phyloP scores from a whole-genome alignment of 192 early-diverging fungal genomes.

The Linnemannia exigua region DNA sequence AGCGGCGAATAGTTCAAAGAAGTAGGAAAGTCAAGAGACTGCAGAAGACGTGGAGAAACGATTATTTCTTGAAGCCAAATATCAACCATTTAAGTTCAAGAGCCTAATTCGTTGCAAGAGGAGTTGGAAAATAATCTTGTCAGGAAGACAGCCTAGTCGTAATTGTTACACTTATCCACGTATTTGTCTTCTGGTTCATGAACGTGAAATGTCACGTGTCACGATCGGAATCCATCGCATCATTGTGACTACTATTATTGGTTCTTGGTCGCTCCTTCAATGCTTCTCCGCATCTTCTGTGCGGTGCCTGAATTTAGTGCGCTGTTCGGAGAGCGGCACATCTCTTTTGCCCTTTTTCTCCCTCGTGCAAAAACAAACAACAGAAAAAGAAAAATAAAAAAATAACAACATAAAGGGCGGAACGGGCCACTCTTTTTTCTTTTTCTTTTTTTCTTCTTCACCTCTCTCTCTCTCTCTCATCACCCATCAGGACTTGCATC shows the following conservation, averaged over 20 bases:
- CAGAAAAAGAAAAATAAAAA: not conserved
- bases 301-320: not conserved
- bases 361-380: slow-evolving; percentile 3
- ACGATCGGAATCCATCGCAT: not conserved
- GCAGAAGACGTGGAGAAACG: too few relatives aligned
- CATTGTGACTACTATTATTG: not conserved
- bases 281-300: not conserved
- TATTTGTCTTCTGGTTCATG: not conserved
- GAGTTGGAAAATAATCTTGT: too few relatives aligned
- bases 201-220: not conserved
- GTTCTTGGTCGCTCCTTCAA: not conserved
- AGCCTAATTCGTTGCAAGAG: too few relatives aligned
- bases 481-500: not conserved
- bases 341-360: not conserved
- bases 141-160: too few relatives aligned
- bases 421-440: not conserved
- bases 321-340: not conserved
- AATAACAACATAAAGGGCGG: not conserved
- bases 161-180: too few relatives aligned
- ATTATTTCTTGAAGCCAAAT: too few relatives aligned
- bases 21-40: too few relatives aligned
- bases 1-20: too few relatives aligned
- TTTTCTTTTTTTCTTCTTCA: not conserved
- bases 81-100: too few relatives aligned
- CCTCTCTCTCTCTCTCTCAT: not conserved